phyloP scores from a whole-genome alignment of 202 grass and related monocot species.

The Setaria viridis region DNA sequence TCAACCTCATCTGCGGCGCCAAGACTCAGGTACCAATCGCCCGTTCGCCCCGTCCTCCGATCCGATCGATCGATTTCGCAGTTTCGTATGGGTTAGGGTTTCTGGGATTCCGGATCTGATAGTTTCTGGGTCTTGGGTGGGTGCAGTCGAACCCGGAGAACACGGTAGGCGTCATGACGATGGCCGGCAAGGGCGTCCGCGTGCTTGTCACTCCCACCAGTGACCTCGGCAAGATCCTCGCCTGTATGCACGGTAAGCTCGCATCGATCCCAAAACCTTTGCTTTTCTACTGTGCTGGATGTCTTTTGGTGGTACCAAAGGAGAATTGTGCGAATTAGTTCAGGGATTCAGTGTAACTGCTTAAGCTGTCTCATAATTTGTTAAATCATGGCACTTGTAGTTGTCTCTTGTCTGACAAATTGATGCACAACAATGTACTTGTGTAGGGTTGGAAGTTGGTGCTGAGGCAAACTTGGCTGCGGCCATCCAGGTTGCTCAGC shows the following conservation, averaged over 20 bases:
- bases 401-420: background rate
- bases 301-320: conserved; percentile 6
- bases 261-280: background rate
- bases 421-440: conserved; percentile 27
- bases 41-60: background rate
- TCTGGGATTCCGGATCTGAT: conserved; percentile 51
- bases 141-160: conserved; percentile 98
- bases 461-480: conserved; percentile 88
- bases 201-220: conserved; percentile 96
- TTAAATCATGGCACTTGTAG: background rate
- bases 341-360: background rate
- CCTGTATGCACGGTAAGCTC: conserved; percentile 91
- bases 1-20: conserved; percentile 96
- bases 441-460: conserved; percentile 86
- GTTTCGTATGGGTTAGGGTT: conserved; percentile 46
- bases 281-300: background rate
- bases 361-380: background rate
- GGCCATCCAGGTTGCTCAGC: conserved; percentile 93
- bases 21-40: conserved; percentile 77
- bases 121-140: conserved; percentile 28
- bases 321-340: conserved; percentile 1
- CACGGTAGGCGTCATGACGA: conserved; percentile 96
- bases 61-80: conserved; percentile 23
- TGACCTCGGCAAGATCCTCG: conserved; percentile 99
- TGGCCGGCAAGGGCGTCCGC: conserved; percentile 96